These are phyloP conservation scores for Annulohypoxylon nitens DNA, from an alignment of 495 filamentous ascomycete genomes.

Conservation along the genomic window DNA sequence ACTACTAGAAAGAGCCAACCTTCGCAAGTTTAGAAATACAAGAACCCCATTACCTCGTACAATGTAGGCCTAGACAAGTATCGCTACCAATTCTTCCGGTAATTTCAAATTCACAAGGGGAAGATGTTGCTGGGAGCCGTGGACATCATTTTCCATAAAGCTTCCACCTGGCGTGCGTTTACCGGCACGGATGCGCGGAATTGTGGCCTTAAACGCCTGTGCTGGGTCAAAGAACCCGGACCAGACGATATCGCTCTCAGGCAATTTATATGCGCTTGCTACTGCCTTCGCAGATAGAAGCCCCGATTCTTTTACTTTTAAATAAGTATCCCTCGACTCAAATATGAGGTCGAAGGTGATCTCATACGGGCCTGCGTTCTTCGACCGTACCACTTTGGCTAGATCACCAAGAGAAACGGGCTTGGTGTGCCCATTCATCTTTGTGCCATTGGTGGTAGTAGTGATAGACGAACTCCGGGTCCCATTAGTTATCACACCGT, in stretches of 20 bases:
- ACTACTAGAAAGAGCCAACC: background rate
- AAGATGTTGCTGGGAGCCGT: constrained; percentile 54
- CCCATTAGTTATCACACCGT: constrained; percentile 3
- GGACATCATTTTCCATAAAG: constrained; percentile 58
- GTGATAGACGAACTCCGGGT: background rate
- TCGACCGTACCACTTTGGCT: constrained; percentile 62
- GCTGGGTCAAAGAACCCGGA: constrained; percentile 62
- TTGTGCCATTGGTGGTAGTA: constrained; percentile 4
- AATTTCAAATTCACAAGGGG: constrained; percentile 46
- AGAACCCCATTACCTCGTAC: background rate
- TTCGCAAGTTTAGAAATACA: constrained; percentile 1
- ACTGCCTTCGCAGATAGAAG: constrained; percentile 52
- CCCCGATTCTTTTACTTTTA: constrained; percentile 51
- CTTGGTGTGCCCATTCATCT: constrained; percentile 15
- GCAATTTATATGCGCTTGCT: constrained; percentile 51
- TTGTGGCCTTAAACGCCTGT: constrained; percentile 59
- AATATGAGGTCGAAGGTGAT: constrained; percentile 67
- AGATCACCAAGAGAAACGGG: constrained; percentile 48
- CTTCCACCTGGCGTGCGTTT: constrained; percentile 38
- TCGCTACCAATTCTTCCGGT: constrained; percentile 36
- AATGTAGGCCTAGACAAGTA: constrained; percentile 6
- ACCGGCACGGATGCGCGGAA: constrained; percentile 49
- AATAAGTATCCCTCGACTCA: constrained; percentile 49
- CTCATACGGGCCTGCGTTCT: constrained; percentile 66
- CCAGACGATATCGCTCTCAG: constrained; percentile 53